Base-by-base conservation (phyloP, 2,329 filamentous ascomycete species). In the Talaromyces sp. region DNA sequence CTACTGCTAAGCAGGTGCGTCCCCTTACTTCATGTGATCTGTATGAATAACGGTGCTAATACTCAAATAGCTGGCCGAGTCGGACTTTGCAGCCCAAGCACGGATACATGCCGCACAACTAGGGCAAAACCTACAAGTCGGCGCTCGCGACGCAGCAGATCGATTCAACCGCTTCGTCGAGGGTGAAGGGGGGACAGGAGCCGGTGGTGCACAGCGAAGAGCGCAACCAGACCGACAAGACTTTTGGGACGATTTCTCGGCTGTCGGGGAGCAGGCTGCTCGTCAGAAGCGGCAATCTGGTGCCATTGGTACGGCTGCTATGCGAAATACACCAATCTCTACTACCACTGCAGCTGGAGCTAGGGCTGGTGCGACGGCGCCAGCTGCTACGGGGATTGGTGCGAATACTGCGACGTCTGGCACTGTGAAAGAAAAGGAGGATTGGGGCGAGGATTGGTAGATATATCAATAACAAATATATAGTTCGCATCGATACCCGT, bases 171-270 rank as follows among this genome's bases (percentile, higher is more conserved):
- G 89, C 61, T 97, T 98, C 72, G 93, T 98, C 61, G 95, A 98
- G 75, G 92, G 90, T 3, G 85, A 85, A 17, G 80, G 83, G 15
- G 80, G 83, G 25, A 62, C 81, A 77, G 64, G 25, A 37, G 72
- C 37, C 72, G 87, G 61, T 45, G 54, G 62, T 33, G 88, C 72
- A 11, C 73, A 74, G 33, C 73, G 74, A 6, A 71, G 61, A 22
- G 41, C 75, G 82, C 84, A 90, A 77, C 85, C 85, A 8, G 86
- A 88, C 67, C 90, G 89, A 78, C 90, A 90, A 75, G 90, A 91
- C 70, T 97, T 97, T 79, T 97, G 93, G 93, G 93, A 97, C 75
- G 90, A 90, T 70, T 97, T 98, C 78, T 89, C 92, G 0, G 87
- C 85, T 68, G 73, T 67, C 65, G 71, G 39, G 67, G 74, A 59